phyloP scores from a whole-genome alignment of 2,329 filamentous ascomycete genomes.

The Drechslerella dactyloides region DNA sequence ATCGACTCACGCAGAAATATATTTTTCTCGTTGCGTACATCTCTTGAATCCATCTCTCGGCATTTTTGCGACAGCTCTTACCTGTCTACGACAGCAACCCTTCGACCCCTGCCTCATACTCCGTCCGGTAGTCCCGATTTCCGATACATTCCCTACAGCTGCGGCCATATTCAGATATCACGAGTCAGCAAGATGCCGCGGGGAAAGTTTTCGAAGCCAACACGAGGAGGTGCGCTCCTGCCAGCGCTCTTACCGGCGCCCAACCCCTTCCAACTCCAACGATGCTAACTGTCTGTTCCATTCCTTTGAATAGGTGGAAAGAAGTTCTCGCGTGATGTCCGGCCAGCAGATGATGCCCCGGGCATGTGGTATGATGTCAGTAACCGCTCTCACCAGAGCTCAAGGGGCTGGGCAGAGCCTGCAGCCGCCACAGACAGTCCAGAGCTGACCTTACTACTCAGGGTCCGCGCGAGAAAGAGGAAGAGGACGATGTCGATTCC shows the following conservation, averaged over 20 bases:
- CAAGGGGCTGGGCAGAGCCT: too few relatives aligned
- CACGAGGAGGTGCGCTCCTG: slow-evolving; percentile 33
- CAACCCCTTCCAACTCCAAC: background rate
- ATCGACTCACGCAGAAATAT: too few relatives aligned
- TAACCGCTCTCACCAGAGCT: slow-evolving; percentile 47
- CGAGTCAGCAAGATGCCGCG: slow-evolving; percentile 22
- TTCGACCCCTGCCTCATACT: too few relatives aligned
- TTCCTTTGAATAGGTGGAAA: slow-evolving; percentile 73
- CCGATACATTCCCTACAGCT: too few relatives aligned
- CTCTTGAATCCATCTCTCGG: too few relatives aligned
- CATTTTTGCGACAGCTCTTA: too few relatives aligned
- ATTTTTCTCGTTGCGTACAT: too few relatives aligned
- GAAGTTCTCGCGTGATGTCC: slow-evolving; percentile 89
- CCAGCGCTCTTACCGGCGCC: background rate
- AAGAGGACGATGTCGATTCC: slow-evolving; percentile 63
- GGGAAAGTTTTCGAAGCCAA: slow-evolving; percentile 46
- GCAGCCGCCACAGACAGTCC: too few relatives aligned
- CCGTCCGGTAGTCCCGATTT: too few relatives aligned
- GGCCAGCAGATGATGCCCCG: slow-evolving; percentile 83
- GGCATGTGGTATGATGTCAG: slow-evolving; percentile 79
- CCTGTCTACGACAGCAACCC: too few relatives aligned
- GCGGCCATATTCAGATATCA: too few relatives aligned
- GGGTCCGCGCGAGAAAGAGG: slow-evolving; percentile 58
- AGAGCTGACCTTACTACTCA: slow-evolving; percentile 49
- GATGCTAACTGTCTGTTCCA: background rate